These are phyloP conservation scores for Rhizopogon vinicolor DNA, from an alignment of 768 basidiomycete species.

Conservation along the genomic window DNA sequence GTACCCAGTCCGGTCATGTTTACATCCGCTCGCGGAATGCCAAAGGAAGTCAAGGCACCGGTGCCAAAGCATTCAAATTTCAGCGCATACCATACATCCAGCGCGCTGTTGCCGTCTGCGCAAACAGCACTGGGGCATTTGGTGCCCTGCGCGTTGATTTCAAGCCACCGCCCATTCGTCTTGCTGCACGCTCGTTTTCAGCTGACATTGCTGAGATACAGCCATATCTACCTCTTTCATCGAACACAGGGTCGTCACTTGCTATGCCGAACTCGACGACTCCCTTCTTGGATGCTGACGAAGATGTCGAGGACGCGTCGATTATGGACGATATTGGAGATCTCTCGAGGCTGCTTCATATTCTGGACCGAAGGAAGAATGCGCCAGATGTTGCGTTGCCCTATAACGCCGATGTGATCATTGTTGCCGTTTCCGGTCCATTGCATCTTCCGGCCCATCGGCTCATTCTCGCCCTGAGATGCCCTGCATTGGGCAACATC, in stretches of 20 bases:
- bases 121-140: conserved; percentile 85
- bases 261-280: neutral
- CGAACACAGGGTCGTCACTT: neutral
- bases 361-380: conserved; percentile 4
- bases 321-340: conserved; percentile 32
- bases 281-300: conserved; percentile 17
- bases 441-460: conserved; percentile 58
- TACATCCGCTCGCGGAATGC: conserved; percentile 70
- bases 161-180: conserved; percentile 46
- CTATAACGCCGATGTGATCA: conserved; percentile 60
- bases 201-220: conserved; percentile 64
- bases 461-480: conserved; percentile 62
- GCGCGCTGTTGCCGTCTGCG: conserved; percentile 78
- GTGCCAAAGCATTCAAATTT: conserved; percentile 64
- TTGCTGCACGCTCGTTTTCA: conserved; percentile 52
- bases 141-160: conserved; percentile 80
- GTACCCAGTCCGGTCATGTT: conserved; percentile 93
- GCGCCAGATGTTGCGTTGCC: conserved; percentile 13
- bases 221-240: conserved; percentile 44
- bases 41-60: conserved; percentile 19
- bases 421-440: conserved; percentile 38
- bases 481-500: conserved; percentile 36
- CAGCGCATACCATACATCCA: conserved; percentile 78
- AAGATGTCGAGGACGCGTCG: conserved; percentile 34
- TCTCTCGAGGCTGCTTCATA: conserved; percentile 18